Base-by-base conservation (phyloP, 805 yeast genomes). In the Ogataea ganodermae region DNA sequence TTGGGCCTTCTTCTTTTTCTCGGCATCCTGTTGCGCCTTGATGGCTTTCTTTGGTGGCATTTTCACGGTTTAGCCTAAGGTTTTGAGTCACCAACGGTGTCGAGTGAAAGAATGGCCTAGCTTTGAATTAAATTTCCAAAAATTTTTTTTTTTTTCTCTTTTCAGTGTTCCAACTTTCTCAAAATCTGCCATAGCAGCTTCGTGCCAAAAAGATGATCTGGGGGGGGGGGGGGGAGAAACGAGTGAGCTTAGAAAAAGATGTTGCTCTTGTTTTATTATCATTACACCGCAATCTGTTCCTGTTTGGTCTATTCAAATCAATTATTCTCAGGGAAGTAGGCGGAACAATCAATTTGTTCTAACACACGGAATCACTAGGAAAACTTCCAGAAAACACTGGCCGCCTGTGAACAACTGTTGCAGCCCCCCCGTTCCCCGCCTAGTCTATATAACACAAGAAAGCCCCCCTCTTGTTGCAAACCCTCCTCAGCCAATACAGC, bases 31-130 rank as follows among this genome's bases (percentile, higher is more conserved):
- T 62, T 76, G 74, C 4, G 45, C 53, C 46, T 48, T 52, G 26
- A 51, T 60, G 23, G 56, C 79, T 72, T 85, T 88, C 75, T 87
- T 87, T 65, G 97, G 94, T 47, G 92, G 90, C 95, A 87, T 86
- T 10, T 21, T 45, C 37, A 17, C 12, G 13, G 6, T 6, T 27
- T 6, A 27, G 6, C 31, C 14, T 10, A 4, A 27, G 12, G 6
- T 21, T 36, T 14, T 22, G 12, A 22, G 18, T 31, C n/a, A 18
- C 23, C 35, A 31, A 31, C 20, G 18, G 12, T 31, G 12, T 10
- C 35, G 14, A 31, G 20, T 17, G 18, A 16, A 14, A 31, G 18
- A 7, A n/a, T n/a, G n/a, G n/a, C n/a, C n/a, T n/a, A 27, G 13
- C 6, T 4, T 27, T 27, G 12, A 6, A 27, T 30, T 13, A n/a